Percentiles rank a stretch among this genome's conserved stretches.
These are phyloP conservation scores for Rosa rugosa DNA, from an alignment of 306 rosid species.

Conservation along the genomic window DNA sequence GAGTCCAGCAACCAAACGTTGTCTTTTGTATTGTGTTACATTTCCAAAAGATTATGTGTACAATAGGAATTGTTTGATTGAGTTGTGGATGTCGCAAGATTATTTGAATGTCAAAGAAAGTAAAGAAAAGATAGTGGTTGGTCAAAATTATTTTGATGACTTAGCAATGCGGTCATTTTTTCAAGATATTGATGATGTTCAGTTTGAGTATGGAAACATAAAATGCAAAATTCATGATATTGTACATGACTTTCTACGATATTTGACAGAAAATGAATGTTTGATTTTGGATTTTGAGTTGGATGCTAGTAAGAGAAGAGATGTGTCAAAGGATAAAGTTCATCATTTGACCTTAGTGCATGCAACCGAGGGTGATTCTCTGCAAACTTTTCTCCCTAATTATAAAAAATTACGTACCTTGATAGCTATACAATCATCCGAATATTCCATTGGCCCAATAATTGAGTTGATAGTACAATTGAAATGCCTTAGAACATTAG, in stretches of 20 bases:
- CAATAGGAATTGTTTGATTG: no score
- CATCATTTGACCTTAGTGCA: background rate
- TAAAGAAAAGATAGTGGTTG: no score
- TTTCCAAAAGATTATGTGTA: no score
- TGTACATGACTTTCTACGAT: background rate
- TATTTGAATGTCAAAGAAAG: background rate
- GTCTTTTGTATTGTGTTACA: no score
- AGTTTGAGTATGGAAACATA: fast-evolving
- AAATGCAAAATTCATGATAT: background rate
- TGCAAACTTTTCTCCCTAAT: fast-evolving
- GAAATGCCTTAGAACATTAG: background rate
- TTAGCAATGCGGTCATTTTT: background rate
- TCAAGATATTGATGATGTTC: background rate
- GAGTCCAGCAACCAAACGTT: no score
- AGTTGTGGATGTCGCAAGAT: no score
- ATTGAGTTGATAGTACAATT: background rate
- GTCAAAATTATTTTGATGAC: background rate
- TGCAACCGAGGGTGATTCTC: fast-evolving
- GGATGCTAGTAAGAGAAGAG: background rate
- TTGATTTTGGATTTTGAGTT: background rate
- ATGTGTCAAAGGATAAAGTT: background rate
- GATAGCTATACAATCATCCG: no score
- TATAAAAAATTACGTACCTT: background rate
- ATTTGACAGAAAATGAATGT: background rate
- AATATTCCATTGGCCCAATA: no score